Evolutionary conservation across 495 filamentous ascomycete species (phyloP).

Genomic region (Neurospora sp.): DNA sequence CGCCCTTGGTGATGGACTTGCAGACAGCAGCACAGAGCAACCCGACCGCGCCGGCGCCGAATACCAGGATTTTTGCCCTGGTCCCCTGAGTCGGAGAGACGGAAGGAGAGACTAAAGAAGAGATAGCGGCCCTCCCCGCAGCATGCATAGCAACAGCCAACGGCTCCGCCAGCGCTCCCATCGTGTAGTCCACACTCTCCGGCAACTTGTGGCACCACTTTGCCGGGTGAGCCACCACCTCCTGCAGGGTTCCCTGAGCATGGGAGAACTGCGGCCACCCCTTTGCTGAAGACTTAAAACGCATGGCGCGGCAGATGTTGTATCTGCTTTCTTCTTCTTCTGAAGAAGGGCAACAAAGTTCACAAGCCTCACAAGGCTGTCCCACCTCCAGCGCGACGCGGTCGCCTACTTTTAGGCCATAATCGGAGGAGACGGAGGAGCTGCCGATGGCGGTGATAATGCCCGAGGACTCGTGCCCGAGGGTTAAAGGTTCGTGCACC

Average conservation of each 20-base stretch:
- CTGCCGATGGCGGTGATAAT: slow-evolving; percentile 42
- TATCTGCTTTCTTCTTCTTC: slow-evolving; percentile 39
- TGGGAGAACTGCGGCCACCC: slow-evolving; percentile 48
- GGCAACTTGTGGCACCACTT: slow-evolving; percentile 62
- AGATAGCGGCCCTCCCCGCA: slow-evolving; percentile 47
- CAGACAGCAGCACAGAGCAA: slow-evolving; percentile 60
- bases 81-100: background rate
- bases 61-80: slow-evolving; percentile 50
- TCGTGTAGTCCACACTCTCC: slow-evolving; percentile 46
- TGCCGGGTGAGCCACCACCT: slow-evolving; percentile 66
- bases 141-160: slow-evolving; percentile 74
- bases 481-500: slow-evolving; percentile 50
- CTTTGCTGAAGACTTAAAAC: slow-evolving; percentile 72
- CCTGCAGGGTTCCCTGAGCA: slow-evolving; percentile 74
- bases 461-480: slow-evolving; percentile 54
- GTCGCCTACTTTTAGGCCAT: slow-evolving; percentile 45
- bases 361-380: slow-evolving; percentile 63
- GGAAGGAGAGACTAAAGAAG: slow-evolving; percentile 1
- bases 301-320: slow-evolving; percentile 76
- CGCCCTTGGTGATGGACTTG: slow-evolving; percentile 25
- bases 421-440: slow-evolving; percentile 21
- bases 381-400: slow-evolving; percentile 76
- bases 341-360: too few species aligned
- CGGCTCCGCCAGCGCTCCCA: slow-evolving; percentile 71
- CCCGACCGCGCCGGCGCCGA: slow-evolving; percentile 76